Evolutionary conservation across 2,329 filamentous ascomycete genomes (phyloP), one percentile per base, ranked within the genome.

Genomic region (Sarocladiaceae sp.): DNA sequence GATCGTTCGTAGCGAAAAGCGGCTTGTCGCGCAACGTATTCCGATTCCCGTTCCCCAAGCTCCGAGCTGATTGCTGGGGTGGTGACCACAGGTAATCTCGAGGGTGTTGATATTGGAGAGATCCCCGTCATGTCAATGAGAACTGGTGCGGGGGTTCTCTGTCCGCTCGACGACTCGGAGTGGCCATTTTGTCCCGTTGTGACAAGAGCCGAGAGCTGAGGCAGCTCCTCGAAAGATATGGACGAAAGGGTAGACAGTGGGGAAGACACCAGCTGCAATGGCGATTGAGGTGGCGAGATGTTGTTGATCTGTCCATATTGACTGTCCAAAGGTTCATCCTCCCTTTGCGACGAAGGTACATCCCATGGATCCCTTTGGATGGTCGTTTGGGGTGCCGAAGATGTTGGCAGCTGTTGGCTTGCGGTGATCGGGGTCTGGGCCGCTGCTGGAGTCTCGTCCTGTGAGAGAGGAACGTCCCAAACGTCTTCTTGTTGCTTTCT

Each of bases 1-100:
- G 76, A 80, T 29, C 79, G 73, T 55, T 74, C 71, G 42, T 71
- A 64, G 12, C 65, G 67, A 25, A 69, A 59, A 5, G 64, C 59
- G 12, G 58, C 55, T 51, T 63, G 64, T 18, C 33, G 47, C 6
- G 47, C 47, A 4, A 31, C 29, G 17, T 51, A 28, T 54, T 37
- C 25, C 4, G 49, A 39, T 13, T 51, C 49, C 20, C 25, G 20
- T 15, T 51, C 20, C 28, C 40, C 40, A 26, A 44, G 40, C 15
- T 44, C 40, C 17, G 40, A 44, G 22, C 40, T 44, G 11, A 44
- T n/a, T 12, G n/a, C 40, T 10, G 40, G 40, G 4, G 40, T 44
- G 22, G 23, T 26, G 13, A 20, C n/a, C 28, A 13, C 23, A 4
- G 17, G 11, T 4, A 15, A 11, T 25, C 40, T 5, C 28, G 40